Base-by-base conservation (phyloP, 352 stramenopile genomes). In the Globisporangium middletonii region DNA sequence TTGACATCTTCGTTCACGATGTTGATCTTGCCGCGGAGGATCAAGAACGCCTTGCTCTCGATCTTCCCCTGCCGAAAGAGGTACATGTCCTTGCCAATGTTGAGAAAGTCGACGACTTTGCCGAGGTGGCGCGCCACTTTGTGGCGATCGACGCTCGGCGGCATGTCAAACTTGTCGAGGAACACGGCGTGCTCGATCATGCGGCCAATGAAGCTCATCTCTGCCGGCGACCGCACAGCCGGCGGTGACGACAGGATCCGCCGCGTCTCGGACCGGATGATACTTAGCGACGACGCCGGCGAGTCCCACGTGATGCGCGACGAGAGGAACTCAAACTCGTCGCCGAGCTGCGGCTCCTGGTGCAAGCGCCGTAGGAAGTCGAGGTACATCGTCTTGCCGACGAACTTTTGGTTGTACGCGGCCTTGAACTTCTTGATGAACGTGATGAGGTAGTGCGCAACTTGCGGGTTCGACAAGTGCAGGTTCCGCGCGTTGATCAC, bases 341-440 rank as follows among this genome's bases (percentile, higher is more conserved):
- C 65, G 0, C 65, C 60, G 19, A 89, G 61, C 54, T 67, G 54
- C 0, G 77, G 69, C n/a, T 93, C 81, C 12, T 72, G 59, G 47
- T 87, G 65, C 38, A 93, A 69, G 13, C 81, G 71, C 26, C 80
- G 75, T 2, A 90, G 71, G 8, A 93, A 62, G 43, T 91, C 76
- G 11, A 87, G 63, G 54, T 91, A 93, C 28, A 88, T 55, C 4
- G 77, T 91, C 63, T 86, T 86, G 16, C 83, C 83, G 37, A 76
- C 73, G 52, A 91, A 89, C 48, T 89, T 89, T 38, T 88, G 73
- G 49, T 80, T 81, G 57, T 90, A 89, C 2, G 77, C 75, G 5
- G 73, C 69, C 52, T 93, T 89, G 52, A 93, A 93, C 57, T 84
- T 76, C 55, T 84, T 77, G 19, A 93, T 83, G 64, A 91, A 88